A percentile compares a stretch with the other conserved stretches of the same genome.
phyloP scores from a whole-genome alignment of 2,329 filamentous ascomycete species.

The Beauveria sp. region DNA sequence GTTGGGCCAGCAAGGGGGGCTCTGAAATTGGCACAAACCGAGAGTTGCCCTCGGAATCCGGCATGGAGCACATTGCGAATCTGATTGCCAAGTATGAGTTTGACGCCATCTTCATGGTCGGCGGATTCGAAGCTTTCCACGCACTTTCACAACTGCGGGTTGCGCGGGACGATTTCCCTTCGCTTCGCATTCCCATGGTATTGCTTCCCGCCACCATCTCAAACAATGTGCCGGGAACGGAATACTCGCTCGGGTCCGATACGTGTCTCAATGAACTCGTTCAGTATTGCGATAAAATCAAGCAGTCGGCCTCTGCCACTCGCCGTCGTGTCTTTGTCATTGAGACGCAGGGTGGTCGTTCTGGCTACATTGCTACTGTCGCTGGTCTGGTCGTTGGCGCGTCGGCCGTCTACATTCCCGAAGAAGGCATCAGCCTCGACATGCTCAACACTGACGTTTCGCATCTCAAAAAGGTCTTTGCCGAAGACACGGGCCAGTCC shows the following conservation, averaged over 20 bases:
- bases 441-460: slow-evolving; percentile 89
- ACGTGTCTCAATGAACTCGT: slow-evolving; percentile 95
- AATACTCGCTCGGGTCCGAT: slow-evolving; percentile 94
- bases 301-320: slow-evolving; percentile 91
- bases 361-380: slow-evolving; percentile 86
- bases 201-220: slow-evolving; percentile 94
- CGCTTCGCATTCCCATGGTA: slow-evolving; percentile 86
- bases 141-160: slow-evolving; percentile 80
- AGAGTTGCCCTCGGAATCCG: slow-evolving; percentile 76
- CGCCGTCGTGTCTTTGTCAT: slow-evolving; percentile 94
- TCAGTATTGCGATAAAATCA: slow-evolving; percentile 93
- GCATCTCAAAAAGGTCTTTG: slow-evolving; percentile 79
- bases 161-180: slow-evolving; percentile 68
- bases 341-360: slow-evolving; percentile 92
- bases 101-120: slow-evolving; percentile 84
- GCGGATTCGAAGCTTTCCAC: slow-evolving; percentile 95
- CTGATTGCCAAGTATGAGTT: slow-evolving; percentile 83
- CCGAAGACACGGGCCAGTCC: slow-evolving; percentile 76
- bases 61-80: slow-evolving; percentile 73
- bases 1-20: slow-evolving; percentile 92
- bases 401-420: slow-evolving; percentile 88
- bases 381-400: slow-evolving; percentile 89
- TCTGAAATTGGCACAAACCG: slow-evolving; percentile 98
- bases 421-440: slow-evolving; percentile 88
- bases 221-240: slow-evolving; percentile 96